Percentiles rank a stretch among this genome's conserved stretches.
These are phyloP conservation scores for Vanilla planifolia DNA, from an alignment of 106 monocot species.

Conservation along the genomic window DNA sequence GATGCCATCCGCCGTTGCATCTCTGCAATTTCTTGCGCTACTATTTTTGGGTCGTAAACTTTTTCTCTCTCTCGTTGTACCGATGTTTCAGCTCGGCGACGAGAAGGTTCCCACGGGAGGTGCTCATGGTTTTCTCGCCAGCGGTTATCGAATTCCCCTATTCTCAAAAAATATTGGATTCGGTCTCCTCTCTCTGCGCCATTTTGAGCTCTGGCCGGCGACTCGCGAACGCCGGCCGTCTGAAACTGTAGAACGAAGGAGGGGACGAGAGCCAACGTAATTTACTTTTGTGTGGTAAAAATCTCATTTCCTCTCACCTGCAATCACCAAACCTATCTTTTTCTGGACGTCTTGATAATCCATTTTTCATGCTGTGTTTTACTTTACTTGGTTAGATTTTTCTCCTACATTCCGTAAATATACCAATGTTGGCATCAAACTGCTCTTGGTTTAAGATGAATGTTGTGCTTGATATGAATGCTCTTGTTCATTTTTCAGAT, in stretches of 20 bases:
- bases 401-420: no score
- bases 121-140: not conserved
- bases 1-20: no score
- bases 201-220: not conserved
- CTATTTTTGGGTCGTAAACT: no score
- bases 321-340: not conserved
- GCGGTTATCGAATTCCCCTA: not conserved
- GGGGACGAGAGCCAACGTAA: not conserved
- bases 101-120: not conserved
- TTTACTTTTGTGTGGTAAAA: not conserved
- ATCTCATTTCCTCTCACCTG: not conserved
- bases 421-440: no score
- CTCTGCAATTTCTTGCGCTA: no score
- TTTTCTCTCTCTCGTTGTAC: no score
- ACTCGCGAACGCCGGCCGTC: not conserved
- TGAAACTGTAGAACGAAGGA: not conserved
- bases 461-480: not conserved
- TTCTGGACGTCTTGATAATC: not conserved
- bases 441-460: not conserved
- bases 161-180: not conserved
- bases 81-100: no score
- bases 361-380: not conserved
- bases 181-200: not conserved
- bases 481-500: constrained; percentile 2
- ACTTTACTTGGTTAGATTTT: not conserved